A percentile compares a stretch with the other conserved stretches of the same genome.
Conservation (phyloP, 164 flowering plant genomes). For the Liquidambar formosana region DNA sequence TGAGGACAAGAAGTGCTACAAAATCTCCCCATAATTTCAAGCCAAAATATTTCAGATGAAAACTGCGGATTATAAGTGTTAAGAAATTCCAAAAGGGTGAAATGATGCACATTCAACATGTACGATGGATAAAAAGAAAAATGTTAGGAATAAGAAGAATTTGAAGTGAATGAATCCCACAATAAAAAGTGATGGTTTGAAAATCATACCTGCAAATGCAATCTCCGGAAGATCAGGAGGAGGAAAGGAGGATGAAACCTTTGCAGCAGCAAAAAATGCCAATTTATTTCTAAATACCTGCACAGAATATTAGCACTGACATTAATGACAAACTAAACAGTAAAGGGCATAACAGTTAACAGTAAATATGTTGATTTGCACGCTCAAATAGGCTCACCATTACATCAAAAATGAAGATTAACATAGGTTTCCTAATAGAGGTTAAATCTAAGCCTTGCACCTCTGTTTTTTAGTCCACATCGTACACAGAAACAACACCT, state of each 20-base stretch:
- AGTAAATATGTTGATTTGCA: not conserved
- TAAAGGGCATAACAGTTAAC: not conserved
- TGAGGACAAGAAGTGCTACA: too few relatives aligned
- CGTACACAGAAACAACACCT: too few relatives aligned
- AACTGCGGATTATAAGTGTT: not conserved
- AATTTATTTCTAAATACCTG: constrained; percentile 85
- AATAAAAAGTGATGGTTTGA: not conserved
- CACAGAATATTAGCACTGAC: constrained; percentile 14
- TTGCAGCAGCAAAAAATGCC: constrained; percentile 93
- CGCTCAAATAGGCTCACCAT: too few relatives aligned
- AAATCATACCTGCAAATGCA: constrained; percentile 90
- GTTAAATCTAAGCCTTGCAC: too few relatives aligned
- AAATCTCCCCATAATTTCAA: too few relatives aligned
- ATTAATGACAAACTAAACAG: not conserved
- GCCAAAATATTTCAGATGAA: not conserved
- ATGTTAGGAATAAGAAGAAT: not conserved
- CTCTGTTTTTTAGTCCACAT: too few relatives aligned
- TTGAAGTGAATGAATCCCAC: not conserved
- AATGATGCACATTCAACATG: not conserved
- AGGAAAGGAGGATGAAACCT: constrained; percentile 89
- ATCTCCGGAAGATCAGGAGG: constrained; percentile 86
- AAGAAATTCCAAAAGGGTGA: too few relatives aligned
- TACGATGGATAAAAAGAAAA: not conserved
- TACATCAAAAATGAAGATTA: too few relatives aligned
- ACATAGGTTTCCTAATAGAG: too few relatives aligned